Percentiles rank a stretch among this genome's conserved stretches.
These are phyloP conservation scores for Leptographium galeiforme DNA, from an alignment of 2,329 filamentous ascomycete species.

Conservation along the genomic window DNA sequence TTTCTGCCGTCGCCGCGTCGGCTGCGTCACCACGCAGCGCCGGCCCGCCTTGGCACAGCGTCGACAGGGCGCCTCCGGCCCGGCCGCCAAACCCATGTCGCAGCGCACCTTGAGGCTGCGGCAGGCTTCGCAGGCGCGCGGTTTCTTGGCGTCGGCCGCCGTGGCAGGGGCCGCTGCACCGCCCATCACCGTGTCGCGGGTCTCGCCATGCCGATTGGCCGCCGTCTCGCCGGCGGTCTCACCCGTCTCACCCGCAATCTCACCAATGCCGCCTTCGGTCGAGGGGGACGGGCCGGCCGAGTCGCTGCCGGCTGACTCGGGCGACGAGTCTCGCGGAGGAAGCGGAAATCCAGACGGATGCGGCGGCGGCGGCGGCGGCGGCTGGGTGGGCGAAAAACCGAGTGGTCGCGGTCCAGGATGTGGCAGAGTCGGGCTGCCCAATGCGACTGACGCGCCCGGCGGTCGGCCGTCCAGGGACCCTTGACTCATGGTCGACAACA, in stretches of 20 bases:
- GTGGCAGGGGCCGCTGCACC: neutral
- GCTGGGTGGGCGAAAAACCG: too few species aligned
- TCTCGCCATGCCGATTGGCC: neutral
- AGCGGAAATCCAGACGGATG: too few species aligned
- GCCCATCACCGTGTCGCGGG: neutral
- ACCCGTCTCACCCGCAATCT: neutral
- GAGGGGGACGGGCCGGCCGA: constrained; percentile 5
- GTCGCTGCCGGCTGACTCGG: neutral
- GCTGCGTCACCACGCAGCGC: constrained; percentile 63
- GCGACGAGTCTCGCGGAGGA: neutral
- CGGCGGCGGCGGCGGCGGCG: too few species aligned
- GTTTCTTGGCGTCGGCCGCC: constrained; percentile 43
- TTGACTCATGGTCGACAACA: neutral
- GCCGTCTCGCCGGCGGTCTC: neutral
- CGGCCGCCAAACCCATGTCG: constrained; percentile 54
- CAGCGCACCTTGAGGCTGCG: constrained; percentile 72
- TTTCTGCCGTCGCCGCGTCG: constrained; percentile 68
- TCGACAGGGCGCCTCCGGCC: constrained; percentile 48
- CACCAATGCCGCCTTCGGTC: constrained; percentile 14
- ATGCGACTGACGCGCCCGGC: too few species aligned
- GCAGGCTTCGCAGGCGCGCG: constrained; percentile 63
- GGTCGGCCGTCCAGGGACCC: too few species aligned
- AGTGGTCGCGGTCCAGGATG: too few species aligned
- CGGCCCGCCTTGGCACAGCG: constrained; percentile 73
- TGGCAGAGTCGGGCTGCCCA: too few species aligned